Evolutionary conservation across 1,284 basidiomycete genomes (phyloP).

Genomic region (Ganoderma lucidum): DNA sequence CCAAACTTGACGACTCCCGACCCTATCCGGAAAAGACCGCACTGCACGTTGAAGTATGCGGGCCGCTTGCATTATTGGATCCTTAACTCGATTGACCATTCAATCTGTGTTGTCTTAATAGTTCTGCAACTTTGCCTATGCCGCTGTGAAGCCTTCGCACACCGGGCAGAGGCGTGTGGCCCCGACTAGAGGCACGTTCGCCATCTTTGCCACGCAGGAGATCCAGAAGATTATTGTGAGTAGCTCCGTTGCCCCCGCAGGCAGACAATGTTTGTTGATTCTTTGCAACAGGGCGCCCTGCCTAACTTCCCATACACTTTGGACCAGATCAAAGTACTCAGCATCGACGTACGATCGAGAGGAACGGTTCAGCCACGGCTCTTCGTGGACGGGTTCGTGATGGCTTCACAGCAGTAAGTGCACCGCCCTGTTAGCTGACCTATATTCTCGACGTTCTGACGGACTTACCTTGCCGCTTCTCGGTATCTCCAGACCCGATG

Average conservation of each 20-base stretch:
- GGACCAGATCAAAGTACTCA: background rate
- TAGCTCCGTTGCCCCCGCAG: background rate
- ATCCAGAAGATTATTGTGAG: background rate
- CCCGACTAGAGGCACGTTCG: background rate
- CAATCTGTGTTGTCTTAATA: background rate
- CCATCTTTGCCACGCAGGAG: background rate
- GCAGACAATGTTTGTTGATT: background rate
- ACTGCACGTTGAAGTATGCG: background rate
- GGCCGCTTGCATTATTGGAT: background rate
- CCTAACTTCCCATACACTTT: background rate
- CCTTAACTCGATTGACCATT: background rate
- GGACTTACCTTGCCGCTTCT: background rate
- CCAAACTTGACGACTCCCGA: background rate
- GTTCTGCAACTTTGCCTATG: background rate
- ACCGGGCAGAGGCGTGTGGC: background rate
- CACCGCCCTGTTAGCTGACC: background rate
- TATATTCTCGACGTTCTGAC: background rate
- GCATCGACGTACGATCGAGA: background rate
- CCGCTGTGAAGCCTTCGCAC: background rate
- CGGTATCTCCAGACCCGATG: background rate
- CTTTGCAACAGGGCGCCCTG: background rate
- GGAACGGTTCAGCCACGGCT: background rate
- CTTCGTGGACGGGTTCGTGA: background rate
- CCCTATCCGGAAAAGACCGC: background rate
- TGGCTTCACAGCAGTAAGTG: background rate